These are phyloP conservation scores for Populus hybrid DNA, from an alignment of 441 rosid genomes.

Conservation along the genomic window DNA sequence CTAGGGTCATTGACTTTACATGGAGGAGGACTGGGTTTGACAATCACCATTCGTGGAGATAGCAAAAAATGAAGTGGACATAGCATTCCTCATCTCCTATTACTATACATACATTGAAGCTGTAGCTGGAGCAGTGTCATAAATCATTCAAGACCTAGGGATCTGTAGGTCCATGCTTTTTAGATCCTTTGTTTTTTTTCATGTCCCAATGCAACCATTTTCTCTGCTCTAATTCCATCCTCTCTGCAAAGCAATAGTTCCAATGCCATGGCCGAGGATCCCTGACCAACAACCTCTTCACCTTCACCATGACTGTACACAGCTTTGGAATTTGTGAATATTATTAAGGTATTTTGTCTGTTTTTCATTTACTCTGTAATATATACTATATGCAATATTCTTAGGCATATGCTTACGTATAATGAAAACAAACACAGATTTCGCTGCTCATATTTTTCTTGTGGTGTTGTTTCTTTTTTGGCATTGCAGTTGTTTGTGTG, in stretches of 20 bases:
- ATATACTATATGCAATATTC: background rate
- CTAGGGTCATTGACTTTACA: background rate
- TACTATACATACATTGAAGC: background rate
- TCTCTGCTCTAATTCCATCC: background rate
- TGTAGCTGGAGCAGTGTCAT: background rate
- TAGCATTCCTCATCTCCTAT: background rate
- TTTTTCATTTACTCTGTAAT: background rate
- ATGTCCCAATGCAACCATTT: conserved; percentile 22
- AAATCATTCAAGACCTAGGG: background rate
- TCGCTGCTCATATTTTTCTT: background rate
- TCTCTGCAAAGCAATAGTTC: conserved; percentile 8
- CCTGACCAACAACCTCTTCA: background rate
- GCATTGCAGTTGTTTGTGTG: conserved; percentile 8
- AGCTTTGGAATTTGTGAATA: background rate
- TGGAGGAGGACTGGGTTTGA: background rate
- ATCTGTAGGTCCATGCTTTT: background rate
- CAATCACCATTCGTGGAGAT: background rate
- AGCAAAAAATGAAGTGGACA: background rate
- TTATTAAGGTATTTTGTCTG: background rate
- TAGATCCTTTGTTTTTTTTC: background rate
- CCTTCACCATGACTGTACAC: background rate
- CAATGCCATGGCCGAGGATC: conserved; percentile 16
- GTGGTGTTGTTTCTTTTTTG: background rate
- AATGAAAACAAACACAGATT: background rate
- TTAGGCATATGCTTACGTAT: no score